Conservation (phyloP, 257 asterid genomes). For the Vinca minor region DNA sequence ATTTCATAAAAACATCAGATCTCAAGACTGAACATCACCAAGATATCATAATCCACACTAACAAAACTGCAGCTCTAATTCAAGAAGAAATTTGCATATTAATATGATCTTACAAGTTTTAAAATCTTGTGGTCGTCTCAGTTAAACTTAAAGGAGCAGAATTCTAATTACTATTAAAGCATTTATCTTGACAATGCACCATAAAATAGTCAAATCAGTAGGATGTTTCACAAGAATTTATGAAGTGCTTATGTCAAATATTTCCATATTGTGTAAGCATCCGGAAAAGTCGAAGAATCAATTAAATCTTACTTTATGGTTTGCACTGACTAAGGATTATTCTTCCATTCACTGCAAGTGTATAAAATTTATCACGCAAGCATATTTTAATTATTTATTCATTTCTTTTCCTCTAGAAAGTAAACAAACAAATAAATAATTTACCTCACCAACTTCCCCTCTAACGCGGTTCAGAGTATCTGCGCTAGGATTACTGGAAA, state of each 20-base stretch:
- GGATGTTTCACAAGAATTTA: neutral
- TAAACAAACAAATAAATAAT: constrained; percentile 13
- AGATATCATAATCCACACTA: neutral
- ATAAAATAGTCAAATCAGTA: neutral
- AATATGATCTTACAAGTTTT: neutral
- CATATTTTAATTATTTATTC: neutral
- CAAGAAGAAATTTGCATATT: neutral
- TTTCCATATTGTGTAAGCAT: neutral
- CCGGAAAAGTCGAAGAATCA: no score
- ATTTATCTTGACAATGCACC: neutral
- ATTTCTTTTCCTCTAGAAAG: neutral
- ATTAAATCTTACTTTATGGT: neutral
- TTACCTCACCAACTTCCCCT: constrained; percentile 96
- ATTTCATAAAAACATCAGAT: neutral
- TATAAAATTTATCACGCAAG: neutral
- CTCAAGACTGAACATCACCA: neutral
- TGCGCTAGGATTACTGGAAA: constrained; percentile 87
- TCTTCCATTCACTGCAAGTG: neutral
- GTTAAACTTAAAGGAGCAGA: neutral
- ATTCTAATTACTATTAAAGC: neutral
- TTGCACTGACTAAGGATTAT: neutral
- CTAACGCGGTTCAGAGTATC: constrained; percentile 85
- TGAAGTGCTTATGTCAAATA: neutral
- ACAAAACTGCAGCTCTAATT: neutral
- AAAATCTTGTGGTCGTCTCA: neutral